These are phyloP conservation scores for Tetrapisispora pingtungensis DNA, from an alignment of 805 yeast species.

Conservation along the genomic window DNA sequence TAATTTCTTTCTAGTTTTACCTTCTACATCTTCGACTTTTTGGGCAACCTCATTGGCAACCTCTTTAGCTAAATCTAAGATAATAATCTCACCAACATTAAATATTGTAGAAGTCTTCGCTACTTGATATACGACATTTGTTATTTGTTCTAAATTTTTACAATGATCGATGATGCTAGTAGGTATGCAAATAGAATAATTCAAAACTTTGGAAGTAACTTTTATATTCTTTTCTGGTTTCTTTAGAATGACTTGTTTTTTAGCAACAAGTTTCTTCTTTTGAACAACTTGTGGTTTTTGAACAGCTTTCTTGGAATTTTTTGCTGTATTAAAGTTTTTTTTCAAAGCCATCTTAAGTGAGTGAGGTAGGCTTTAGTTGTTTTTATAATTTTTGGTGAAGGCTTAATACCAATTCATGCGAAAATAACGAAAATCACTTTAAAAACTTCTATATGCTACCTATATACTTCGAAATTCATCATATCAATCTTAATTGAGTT, in stretches of 20 bases:
- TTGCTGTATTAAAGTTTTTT: background rate
- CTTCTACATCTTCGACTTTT: conserved; percentile 6
- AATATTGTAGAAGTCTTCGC: conserved; percentile 65
- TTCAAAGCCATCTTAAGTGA: background rate
- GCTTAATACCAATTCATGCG: no score
- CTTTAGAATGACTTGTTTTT: background rate
- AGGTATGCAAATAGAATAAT: conserved; percentile 62
- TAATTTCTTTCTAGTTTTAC: conserved; percentile 10
- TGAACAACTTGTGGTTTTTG: background rate
- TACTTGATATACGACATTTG: conserved; percentile 64
- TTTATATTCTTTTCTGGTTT: conserved; percentile 14
- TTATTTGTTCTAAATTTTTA: conserved; percentile 59
- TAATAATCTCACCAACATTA: conserved; percentile 63
- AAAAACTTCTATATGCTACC: no score
- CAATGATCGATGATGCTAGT: conserved; percentile 56
- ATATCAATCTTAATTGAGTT: no score
- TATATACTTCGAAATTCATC: no score
- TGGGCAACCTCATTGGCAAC: background rate
- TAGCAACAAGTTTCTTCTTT: background rate
- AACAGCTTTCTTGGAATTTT: background rate
- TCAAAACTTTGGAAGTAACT: conserved; percentile 16
- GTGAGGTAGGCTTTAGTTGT: no score
- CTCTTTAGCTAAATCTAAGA: conserved; percentile 43
- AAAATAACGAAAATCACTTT: no score
- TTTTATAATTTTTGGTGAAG: no score